Evolutionary conservation across 768 basidiomycete genomes (phyloP), one percentile per base, ranked within the genome.

Genomic region (Udeniomyces megalosporus): DNA sequence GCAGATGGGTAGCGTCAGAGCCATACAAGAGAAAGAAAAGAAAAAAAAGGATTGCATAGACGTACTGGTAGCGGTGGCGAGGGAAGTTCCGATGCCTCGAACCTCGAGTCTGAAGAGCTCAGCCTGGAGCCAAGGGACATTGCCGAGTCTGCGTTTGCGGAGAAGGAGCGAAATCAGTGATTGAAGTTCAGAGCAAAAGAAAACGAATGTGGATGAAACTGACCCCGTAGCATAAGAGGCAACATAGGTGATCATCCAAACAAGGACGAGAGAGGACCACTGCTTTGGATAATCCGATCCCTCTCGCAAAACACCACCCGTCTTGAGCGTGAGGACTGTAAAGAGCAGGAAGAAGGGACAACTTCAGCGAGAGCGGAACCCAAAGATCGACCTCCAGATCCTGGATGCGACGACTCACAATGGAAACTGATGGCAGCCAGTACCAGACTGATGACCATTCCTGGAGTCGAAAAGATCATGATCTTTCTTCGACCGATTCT

Each of bases 111-210:
- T 77, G 74, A 89, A 89, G 12, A 90, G 77, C 70, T 88, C 87
- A 48, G 85, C 86, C 71, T 88, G 87, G 68, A 87, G 85, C 87
- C 87, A 88, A 0, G 87, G 87, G 2, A 87, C 81, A 68, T 86
- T 85, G 0, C 86, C 86, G 17, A 87, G 74, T 4, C 86, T 42
- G 38, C 8, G 38, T 8, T 42, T 8, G 38, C 10, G 84, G 2
- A 80, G 34, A 42, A 57, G 22, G 20, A 35, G 6, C 5, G 10
- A 28, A 35, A 35, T 12, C 8, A 17, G 17, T 42, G 38, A 42
- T 42, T 42, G n/a, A n/a, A 42, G 38, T 42, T 7, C 1, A 49
- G 22, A 34, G 20, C 7, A 3, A 2, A 5, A 2, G 45, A 59
- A 32, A 45, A 38, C 17, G 20, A 29, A 29, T 0, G 64, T 62